Evolutionary conservation across 208 protist species (phyloP), one percentile per base, ranked within the genome.

Genomic region (Willaertia magna): DNA sequence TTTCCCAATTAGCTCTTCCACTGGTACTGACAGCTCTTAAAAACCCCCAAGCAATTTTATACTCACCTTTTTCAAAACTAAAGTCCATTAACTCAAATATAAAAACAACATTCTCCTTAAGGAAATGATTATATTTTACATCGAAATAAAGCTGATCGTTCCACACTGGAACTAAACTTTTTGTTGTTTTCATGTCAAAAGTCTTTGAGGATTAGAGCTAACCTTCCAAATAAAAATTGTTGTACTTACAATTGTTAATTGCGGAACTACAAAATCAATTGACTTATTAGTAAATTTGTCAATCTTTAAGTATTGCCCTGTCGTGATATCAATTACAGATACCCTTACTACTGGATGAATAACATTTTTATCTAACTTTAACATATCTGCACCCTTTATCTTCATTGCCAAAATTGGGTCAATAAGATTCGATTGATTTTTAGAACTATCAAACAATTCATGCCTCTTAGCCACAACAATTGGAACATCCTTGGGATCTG

Each of bases 81-180:
- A 85, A 61, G 39, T 85, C 34, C 16, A 85, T 20, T 20, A 85
- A n/a, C n/a, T 85, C 82, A 85, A 85, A 85, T 20, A 85, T 79
- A 51, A 85, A 79, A 20, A 75, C 39, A 30, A 85, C 82, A 51
- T 85, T 85, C 6, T 75, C 61, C 30, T 74, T 85, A 11, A 85
- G 34, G 26, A 67, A 85, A 11, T 85, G 59, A 67, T 75, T 44
- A 26, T 52, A 51, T 26, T 42, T 7, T 26, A 14, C 20, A 16
- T 85, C 42, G n/a, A 85, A 85, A 46, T 47, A 46, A 14, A 85
- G 46, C 4, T 12, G 18, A 4, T 85, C 79, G 30, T 85, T 85
- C 79, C 79, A 85, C 11, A 46, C 26, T 75, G 55, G 40, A 9
- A 51, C 79, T 16, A 47, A 47, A n/a, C 39, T 52, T 51, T 85